phyloP scores from a whole-genome alignment of 75 land plant species.

The Cunninghamia lanceolata region DNA sequence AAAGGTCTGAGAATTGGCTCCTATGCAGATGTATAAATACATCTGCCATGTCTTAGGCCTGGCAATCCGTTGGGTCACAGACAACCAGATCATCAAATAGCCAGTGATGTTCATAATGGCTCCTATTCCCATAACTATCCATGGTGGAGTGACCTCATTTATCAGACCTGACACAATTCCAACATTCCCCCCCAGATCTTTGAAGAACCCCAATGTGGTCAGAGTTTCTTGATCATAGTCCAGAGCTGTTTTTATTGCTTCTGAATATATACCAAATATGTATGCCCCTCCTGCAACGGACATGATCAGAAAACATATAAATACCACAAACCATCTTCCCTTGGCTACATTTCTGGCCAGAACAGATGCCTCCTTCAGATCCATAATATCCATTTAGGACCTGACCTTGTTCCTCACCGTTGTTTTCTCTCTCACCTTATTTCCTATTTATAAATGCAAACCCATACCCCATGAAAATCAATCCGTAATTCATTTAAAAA shows the following conservation, averaged over 20 bases:
- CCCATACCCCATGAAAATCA: no score
- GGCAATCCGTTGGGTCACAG: constrained; percentile 41
- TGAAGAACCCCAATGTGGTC: constrained; percentile 46
- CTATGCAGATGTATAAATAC: constrained; percentile 56
- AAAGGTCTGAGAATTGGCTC: constrained; percentile 52
- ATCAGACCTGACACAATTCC: constrained; percentile 56
- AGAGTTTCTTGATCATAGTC: constrained; percentile 50
- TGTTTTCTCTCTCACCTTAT: no score
- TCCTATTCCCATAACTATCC: constrained; percentile 48
- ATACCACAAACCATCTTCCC: not conserved
- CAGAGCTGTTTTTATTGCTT: constrained; percentile 45
- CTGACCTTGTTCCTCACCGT: no score
- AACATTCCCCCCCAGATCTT: constrained; percentile 57
- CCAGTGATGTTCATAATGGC: constrained; percentile 44
- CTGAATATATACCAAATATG: constrained; percentile 52
- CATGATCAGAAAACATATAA: not conserved
- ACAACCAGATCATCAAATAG: constrained; percentile 57
- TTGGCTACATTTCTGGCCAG: not conserved
- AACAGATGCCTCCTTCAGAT: not conserved
- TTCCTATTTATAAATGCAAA: no score
- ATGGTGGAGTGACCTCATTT: constrained; percentile 47
- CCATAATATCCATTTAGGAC: not conserved
- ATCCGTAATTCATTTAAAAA: no score
- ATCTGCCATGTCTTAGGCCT: constrained; percentile 55
- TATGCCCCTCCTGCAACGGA: constrained; percentile 34